Percentiles rank a stretch among this genome's conserved stretches.
Conservation (phyloP, 2,329 filamentous ascomycete genomes). For the Pseudonectria buxi region DNA sequence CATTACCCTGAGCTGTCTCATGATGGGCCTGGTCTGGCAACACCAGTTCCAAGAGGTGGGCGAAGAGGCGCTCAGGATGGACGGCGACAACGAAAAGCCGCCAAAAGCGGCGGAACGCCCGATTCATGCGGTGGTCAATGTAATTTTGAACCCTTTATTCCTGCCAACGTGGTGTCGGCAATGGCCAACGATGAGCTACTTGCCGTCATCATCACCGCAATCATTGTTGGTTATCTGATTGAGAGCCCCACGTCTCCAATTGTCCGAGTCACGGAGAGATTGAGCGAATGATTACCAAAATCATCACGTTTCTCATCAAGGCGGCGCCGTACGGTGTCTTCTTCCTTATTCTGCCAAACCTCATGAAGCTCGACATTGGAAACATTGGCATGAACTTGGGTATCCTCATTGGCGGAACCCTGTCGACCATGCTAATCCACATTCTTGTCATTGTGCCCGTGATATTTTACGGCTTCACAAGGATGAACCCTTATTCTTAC, state of each 20-base stretch:
- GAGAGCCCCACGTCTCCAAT: slow-evolving; percentile 30
- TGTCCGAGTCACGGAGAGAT: slow-evolving; percentile 39
- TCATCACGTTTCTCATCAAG: slow-evolving; percentile 43
- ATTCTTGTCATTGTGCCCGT: slow-evolving; percentile 39
- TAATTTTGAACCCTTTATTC: slow-evolving; percentile 45
- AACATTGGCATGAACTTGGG: slow-evolving; percentile 44
- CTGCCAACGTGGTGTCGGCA: slow-evolving; percentile 40
- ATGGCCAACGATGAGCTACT: slow-evolving; percentile 41
- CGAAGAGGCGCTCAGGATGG: slow-evolving; percentile 22
- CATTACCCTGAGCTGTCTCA: slow-evolving; percentile 39
- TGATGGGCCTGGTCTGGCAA: slow-evolving; percentile 41
- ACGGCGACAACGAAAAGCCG: slow-evolving; percentile 8
- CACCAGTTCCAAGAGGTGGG: slow-evolving; percentile 35
- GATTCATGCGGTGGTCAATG: slow-evolving; percentile 37
- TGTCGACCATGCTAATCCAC: slow-evolving; percentile 41
- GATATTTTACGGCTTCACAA: slow-evolving; percentile 34
- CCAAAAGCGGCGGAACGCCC: slow-evolving; percentile 25
- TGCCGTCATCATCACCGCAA: slow-evolving; percentile 38
- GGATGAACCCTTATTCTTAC: slow-evolving; percentile 40
- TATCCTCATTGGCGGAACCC: slow-evolving; percentile 40
- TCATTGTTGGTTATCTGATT: slow-evolving; percentile 42
- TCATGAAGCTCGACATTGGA: slow-evolving; percentile 41
- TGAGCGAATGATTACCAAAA: slow-evolving; percentile 38
- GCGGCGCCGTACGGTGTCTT: slow-evolving; percentile 46
- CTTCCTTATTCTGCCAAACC: slow-evolving; percentile 45